phyloP scores from a whole-genome alignment of 495 filamentous ascomycete species.

The Podospora didyma region DNA sequence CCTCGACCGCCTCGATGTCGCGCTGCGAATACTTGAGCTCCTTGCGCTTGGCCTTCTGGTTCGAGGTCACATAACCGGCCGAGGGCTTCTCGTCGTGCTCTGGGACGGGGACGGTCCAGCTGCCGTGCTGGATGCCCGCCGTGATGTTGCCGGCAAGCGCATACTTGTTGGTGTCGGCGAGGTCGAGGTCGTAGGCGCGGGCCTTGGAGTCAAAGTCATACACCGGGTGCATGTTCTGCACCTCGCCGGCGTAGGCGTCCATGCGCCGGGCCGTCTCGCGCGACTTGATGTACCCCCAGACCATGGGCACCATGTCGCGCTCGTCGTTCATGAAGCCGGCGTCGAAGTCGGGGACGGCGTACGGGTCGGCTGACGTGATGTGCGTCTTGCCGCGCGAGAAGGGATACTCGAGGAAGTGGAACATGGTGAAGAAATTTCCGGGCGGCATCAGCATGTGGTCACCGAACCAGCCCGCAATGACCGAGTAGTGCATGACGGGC shows the following conservation, averaged over 20 bases:
- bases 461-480: constrained; percentile 64
- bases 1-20: constrained; percentile 67
- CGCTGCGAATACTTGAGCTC: constrained; percentile 63
- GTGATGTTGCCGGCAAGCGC: constrained; percentile 69
- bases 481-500: constrained; percentile 78
- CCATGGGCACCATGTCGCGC: constrained; percentile 78
- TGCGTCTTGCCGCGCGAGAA: constrained; percentile 73
- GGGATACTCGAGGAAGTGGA: constrained; percentile 81
- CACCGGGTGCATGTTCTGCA: constrained; percentile 61
- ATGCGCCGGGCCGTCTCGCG: constrained; percentile 76
- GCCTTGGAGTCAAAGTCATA: constrained; percentile 66
- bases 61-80: constrained; percentile 44
- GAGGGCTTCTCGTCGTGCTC: constrained; percentile 42
- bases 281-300: constrained; percentile 85
- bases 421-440: constrained; percentile 85
- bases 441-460: constrained; percentile 66
- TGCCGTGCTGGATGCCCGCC: constrained; percentile 60
- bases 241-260: constrained; percentile 75
- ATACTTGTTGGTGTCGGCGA: constrained; percentile 69
- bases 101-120: constrained; percentile 42
- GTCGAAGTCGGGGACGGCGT: constrained; percentile 75
- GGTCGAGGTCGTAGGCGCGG: constrained; percentile 66
- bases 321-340: constrained; percentile 84
- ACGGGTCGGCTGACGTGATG: constrained; percentile 66
- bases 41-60: constrained; percentile 51